A percentile compares a stretch with the other conserved stretches of the same genome.
Conservation (phyloP, 2,329 filamentous ascomycete genomes). For the Fusarium scirpi region DNA sequence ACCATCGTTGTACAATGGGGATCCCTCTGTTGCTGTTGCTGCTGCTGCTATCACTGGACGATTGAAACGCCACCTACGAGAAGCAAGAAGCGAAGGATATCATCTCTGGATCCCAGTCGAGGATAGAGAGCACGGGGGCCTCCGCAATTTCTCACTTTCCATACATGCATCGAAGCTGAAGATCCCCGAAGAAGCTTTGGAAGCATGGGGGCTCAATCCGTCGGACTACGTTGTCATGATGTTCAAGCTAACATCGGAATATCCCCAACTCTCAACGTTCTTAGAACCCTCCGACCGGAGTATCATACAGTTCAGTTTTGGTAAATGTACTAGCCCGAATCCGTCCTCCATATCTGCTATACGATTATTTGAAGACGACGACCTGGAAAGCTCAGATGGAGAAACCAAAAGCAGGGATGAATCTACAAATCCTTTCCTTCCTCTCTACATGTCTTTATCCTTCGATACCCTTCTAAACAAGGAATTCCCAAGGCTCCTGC, state of each 20-base stretch:
- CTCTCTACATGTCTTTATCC: conserved; percentile 78
- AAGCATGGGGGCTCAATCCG: conserved; percentile 78
- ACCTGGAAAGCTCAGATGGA: conserved; percentile 11
- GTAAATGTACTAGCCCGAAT: conserved; percentile 79
- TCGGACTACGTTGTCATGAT: conserved; percentile 80
- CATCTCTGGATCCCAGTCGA: conserved; percentile 72
- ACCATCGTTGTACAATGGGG: neutral
- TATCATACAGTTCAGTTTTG: conserved; percentile 70
- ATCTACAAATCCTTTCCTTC: conserved; percentile 44
- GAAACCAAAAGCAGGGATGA: neutral
- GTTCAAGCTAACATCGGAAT: conserved; percentile 72
- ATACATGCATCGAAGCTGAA: conserved; percentile 76
- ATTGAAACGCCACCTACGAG: conserved; percentile 57
- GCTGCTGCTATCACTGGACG: conserved; percentile 7
- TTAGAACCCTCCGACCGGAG: conserved; percentile 54
- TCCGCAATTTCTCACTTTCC: conserved; percentile 71
- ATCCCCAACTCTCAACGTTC: conserved; percentile 69
- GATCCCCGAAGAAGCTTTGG: conserved; percentile 78
- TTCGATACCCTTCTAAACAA: conserved; percentile 71
- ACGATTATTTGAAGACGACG: conserved; percentile 35
- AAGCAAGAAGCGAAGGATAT: conserved; percentile 74
- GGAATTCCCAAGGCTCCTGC: conserved; percentile 72
- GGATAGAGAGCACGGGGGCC: conserved; percentile 56
- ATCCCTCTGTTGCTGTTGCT: neutral
- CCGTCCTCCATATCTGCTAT: conserved; percentile 69